Percentiles rank a stretch among this genome's conserved stretches.
Evolutionary conservation across 208 protist species (phyloP).

Genomic region (Trypanosoma lewisi): DNA sequence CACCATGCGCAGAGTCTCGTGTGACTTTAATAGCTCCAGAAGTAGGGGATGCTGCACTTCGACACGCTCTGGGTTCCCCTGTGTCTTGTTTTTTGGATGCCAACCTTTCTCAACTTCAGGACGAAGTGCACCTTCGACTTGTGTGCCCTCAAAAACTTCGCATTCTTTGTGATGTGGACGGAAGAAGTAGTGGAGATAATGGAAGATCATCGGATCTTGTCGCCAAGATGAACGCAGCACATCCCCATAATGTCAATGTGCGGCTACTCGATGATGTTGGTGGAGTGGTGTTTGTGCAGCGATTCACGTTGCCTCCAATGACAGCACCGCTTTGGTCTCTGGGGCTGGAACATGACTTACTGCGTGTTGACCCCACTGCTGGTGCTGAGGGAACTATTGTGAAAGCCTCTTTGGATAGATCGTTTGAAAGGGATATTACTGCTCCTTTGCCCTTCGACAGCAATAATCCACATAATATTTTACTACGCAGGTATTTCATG

Average conservation of each 20-base stretch:
- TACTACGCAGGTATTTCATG: conserved; percentile 62
- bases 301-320: conserved; percentile 59
- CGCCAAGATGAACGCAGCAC: conserved; percentile 40
- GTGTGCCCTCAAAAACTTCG: conserved; percentile 46
- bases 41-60: neutral
- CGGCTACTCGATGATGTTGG: conserved; percentile 55
- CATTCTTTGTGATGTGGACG: conserved; percentile 76
- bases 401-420: conserved; percentile 53
- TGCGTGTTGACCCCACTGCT: conserved; percentile 38
- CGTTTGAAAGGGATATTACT: conserved; percentile 39
- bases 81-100: conserved; percentile 58
- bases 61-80: neutral
- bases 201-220: conserved; percentile 50
- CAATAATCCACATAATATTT: conserved; percentile 47
- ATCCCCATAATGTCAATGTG: conserved; percentile 53
- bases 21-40: conserved; percentile 51
- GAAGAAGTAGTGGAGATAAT: conserved; percentile 36
- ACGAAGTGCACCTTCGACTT: conserved; percentile 56
- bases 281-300: conserved; percentile 68
- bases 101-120: conserved; percentile 40
- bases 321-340: conserved; percentile 48
- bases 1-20: conserved; percentile 33
- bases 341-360: conserved; percentile 52
- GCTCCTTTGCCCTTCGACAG: conserved; percentile 56
- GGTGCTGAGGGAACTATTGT: conserved; percentile 20